Evolutionary conservation across 495 filamentous ascomycete species (phyloP), one percentile per base, ranked within the genome.

Genomic region (Rusavskia elegans): DNA sequence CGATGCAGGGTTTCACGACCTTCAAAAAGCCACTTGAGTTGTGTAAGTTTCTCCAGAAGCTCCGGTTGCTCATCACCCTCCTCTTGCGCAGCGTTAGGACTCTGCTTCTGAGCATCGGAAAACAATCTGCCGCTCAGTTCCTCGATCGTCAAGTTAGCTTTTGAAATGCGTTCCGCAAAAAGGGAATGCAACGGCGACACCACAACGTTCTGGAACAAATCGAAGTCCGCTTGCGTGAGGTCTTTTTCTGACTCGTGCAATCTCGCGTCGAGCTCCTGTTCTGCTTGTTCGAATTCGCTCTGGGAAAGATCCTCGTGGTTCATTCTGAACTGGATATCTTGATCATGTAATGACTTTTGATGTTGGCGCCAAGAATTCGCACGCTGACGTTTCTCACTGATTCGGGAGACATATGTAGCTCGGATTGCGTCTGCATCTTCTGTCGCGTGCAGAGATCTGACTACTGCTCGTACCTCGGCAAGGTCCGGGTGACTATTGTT

Each of bases 1-100:
- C 81, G 78, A 62, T 96, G 83, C 5, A 97, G 77, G 50, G 79
- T 74, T 64, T 98, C 93, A 6, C 89, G 81, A 6, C 84, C 84
- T 60, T 98, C 92, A 59, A 95, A 97, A 27, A 97, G 82, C 92
- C 92, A 98, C 61, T 98, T 98, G 10, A 97, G 72, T 25, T 94
- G 79, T 0, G 92, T 97, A 4, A 98, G 74, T 56, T 92, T 92
- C 66, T 98, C 92, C 2, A 96, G 72, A 0, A 97, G 72, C 67
- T 97, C 93, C 0, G 92, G 89, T 61, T 90, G 84, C 63, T 95
- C 90, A 59, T 96, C 89, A 51, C 90, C 90, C 65, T 95, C 89
- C 64, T 94, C 88, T 59, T 95, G 89, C 1, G 87, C 82, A 51
- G 83, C 75, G 57, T 92, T 87, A 3, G 87, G 87, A 51, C 80